Conservation (phyloP, 495 filamentous ascomycete genomes). For the Parathielavia appendiculata region DNA sequence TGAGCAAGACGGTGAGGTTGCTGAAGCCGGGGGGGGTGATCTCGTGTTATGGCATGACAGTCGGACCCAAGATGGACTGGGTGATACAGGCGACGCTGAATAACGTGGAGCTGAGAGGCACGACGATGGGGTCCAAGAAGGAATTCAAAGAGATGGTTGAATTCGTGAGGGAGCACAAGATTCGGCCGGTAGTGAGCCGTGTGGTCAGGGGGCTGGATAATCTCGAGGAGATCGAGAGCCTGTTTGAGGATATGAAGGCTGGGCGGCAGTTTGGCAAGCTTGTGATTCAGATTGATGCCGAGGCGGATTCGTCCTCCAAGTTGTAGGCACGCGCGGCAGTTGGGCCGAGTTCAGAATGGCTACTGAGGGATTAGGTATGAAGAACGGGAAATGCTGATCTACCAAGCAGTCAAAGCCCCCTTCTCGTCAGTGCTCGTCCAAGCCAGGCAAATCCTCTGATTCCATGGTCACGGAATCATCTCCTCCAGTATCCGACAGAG, state of each 20-base stretch:
- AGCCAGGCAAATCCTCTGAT: no score
- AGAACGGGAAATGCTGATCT: no score
- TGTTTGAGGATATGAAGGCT: conserved; percentile 71
- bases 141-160: conserved; percentile 75
- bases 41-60: conserved; percentile 72
- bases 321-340: conserved; percentile 7
- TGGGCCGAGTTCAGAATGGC: no score
- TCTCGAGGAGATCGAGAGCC: conserved; percentile 56
- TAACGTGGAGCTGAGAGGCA: conserved; percentile 67
- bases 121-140: conserved; percentile 69
- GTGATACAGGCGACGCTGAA: conserved; percentile 64
- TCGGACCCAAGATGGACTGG: conserved; percentile 66
- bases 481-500: no score
- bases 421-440: no score
- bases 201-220: conserved; percentile 61
- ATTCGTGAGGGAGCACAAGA: conserved; percentile 59
- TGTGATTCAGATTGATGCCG: conserved; percentile 48
- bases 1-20: conserved; percentile 51
- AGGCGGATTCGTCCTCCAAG: conserved; percentile 23
- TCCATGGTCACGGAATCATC: no score
- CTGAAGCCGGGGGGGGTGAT: conserved; percentile 63
- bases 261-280: conserved; percentile 77
- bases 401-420: no score
- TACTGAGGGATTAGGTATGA: no score
- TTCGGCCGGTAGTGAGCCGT: conserved; percentile 59